Percentiles rank a stretch among this genome's conserved stretches.
Conservation (phyloP, 164 flowering plant species). For the Annona cherimola region DNA sequence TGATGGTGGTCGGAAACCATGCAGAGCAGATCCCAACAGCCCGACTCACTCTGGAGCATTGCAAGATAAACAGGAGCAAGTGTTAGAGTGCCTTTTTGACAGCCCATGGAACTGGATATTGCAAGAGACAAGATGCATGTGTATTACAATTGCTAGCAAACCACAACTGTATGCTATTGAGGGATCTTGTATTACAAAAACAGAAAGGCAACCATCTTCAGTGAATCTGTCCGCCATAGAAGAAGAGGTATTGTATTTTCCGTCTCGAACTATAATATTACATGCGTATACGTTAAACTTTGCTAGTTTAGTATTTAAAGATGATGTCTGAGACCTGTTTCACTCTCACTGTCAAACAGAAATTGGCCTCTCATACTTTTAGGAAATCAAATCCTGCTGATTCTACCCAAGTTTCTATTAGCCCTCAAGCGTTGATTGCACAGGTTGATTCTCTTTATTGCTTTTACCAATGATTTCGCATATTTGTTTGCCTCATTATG, state of each 20-base stretch:
- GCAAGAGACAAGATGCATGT: conserved; percentile 36
- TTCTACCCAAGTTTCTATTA: no score
- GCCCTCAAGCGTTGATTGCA: no score
- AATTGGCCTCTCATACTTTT: no score
- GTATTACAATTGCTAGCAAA: conserved; percentile 44
- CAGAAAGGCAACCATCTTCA: conserved; percentile 13
- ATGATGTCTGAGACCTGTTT: no score
- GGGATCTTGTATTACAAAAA: conserved; percentile 6
- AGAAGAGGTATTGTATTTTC: conserved; percentile 29
- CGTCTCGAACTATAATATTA: not conserved
- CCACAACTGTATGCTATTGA: conserved; percentile 29
- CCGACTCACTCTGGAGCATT: conserved; percentile 11
- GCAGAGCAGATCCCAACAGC: conserved; percentile 4
- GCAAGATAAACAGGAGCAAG: conserved; percentile 13
- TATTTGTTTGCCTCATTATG: no score
- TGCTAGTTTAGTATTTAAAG: no score
- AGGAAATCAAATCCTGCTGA: no score
- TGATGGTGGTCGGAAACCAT: conserved; percentile 11
- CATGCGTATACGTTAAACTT: no score
- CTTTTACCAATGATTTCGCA: no score
- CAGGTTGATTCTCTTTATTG: no score
- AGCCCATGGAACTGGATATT: conserved; percentile 41
- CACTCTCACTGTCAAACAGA: no score
- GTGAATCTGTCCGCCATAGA: conserved; percentile 11
- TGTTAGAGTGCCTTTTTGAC: conserved; percentile 14